Percentiles rank a stretch among this genome's conserved stretches.
Conservation (phyloP, 2,329 filamentous ascomycete species). For the Cryphonectria japonica region DNA sequence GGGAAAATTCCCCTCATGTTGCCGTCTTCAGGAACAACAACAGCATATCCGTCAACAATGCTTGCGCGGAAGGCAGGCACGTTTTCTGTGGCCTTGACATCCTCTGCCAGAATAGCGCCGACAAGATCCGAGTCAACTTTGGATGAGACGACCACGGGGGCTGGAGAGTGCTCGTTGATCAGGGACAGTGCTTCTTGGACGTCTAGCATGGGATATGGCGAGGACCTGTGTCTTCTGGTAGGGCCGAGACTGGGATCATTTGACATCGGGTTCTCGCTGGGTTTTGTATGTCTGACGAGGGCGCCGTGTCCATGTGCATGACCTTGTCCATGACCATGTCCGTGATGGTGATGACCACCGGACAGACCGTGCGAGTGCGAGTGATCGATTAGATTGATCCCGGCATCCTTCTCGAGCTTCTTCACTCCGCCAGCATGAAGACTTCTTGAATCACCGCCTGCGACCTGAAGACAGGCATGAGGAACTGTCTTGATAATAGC, state of each 20-base stretch:
- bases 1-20: slow-evolving; percentile 80
- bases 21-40: slow-evolving; percentile 67
- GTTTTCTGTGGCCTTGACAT: slow-evolving; percentile 77
- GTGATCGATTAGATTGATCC: slow-evolving; percentile 49
- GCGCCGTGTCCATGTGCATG: slow-evolving; percentile 65
- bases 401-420: slow-evolving; percentile 83
- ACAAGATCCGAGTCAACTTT: slow-evolving; percentile 70
- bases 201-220: slow-evolving; percentile 89
- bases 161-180: slow-evolving; percentile 74
- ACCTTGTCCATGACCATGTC: slow-evolving; percentile 54
- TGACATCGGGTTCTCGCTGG: slow-evolving; percentile 59
- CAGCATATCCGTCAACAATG: slow-evolving; percentile 95
- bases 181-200: slow-evolving; percentile 78
- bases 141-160: slow-evolving; percentile 57
- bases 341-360: slow-evolving; percentile 57
- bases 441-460: slow-evolving; percentile 77
- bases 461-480: slow-evolving; percentile 90
- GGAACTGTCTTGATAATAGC: slow-evolving; percentile 87
- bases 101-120: slow-evolving; percentile 79
- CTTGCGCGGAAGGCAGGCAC: slow-evolving; percentile 95
- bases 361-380: slow-evolving; percentile 43
- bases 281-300: slow-evolving; percentile 74
- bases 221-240: slow-evolving; percentile 77
- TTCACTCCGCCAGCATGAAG: slow-evolving; percentile 81
- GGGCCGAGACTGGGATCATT: slow-evolving; percentile 65